Base-by-base conservation (phyloP, 2,329 filamentous ascomycete species). In the Calonectria honghensis region DNA sequence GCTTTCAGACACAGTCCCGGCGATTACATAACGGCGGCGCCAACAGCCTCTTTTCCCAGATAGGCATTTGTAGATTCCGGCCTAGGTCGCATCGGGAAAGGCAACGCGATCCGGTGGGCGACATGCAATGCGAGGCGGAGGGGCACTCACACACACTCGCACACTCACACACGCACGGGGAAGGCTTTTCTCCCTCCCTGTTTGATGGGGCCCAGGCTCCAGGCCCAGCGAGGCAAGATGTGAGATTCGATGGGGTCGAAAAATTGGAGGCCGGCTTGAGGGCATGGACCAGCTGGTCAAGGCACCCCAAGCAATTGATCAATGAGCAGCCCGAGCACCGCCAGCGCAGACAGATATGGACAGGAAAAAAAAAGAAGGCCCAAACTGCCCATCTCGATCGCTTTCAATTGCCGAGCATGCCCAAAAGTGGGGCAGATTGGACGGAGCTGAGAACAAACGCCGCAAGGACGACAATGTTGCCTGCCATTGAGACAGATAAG, bases 1-100 rank as follows among this genome's bases (percentile, higher is more conserved):
- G 57, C 37, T 39, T 39, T 24, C 57, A 61, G 32, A 39, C n/a
- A 24, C 20, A 29, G 57, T 24, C 57, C 51, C 51, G 24, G 6
- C 16, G 52, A 68, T 68, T 68, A 68, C 66, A 68, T 68, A 68
- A 68, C 32, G 10, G 31, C 45, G 45, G 6, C 20, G 29, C 27
- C 1, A 52, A 6, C 16, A 48, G 11, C 4, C 10, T 27, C 67
- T 31, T 64, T 64, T 11, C 68, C 57, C 1, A 24, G 27, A 64
- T 50, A 64, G 68, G 68, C 51, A 70, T 54, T 35, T 27, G 7
- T 20, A n/a, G 39, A 37, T 29, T 64, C 5, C 24, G 31, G 57
- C 10, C 68, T 70, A 70, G 57, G n/a, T 11, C 57, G 2, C 24
- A 70, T 64, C 32, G 54, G 68, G 68, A 70, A 70, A 70, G 57